phyloP scores from a whole-genome alignment of 176 grass and related monocot genomes.

The Cocos nucifera region DNA sequence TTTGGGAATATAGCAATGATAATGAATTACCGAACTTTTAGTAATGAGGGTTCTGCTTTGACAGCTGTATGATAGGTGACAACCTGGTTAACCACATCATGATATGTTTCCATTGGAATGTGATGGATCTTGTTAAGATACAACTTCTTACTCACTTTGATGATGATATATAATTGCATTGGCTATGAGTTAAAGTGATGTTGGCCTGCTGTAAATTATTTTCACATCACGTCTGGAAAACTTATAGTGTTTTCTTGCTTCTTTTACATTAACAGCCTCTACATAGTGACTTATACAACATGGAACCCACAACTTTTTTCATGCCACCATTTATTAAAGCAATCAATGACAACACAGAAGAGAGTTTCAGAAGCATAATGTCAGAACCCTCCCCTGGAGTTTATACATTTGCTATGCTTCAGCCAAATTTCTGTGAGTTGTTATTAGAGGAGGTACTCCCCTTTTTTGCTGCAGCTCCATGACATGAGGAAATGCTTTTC shows the following conservation, averaged over 20 bases:
- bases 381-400: constrained; percentile 76
- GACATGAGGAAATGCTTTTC: background rate
- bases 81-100: no score
- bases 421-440: constrained; percentile 71
- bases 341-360: constrained; percentile 62
- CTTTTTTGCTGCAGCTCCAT: background rate
- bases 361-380: constrained; percentile 78
- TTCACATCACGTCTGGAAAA: background rate
- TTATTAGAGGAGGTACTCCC: constrained; percentile 72
- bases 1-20: no score
- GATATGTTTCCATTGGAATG: no score
- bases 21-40: no score
- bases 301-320: constrained; percentile 71
- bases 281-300: constrained; percentile 71
- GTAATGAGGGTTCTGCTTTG: no score
- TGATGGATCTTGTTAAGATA: no score
- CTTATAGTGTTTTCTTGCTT: constrained; percentile 4
- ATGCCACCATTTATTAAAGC: constrained; percentile 79
- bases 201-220: no score
- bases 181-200: no score
- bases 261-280: constrained; percentile 41
- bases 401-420: constrained; percentile 95
- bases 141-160: no score
- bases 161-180: no score
- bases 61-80: no score